Conservation (phyloP, 2,329 filamentous ascomycete genomes). For the Neonectria faginata region DNA sequence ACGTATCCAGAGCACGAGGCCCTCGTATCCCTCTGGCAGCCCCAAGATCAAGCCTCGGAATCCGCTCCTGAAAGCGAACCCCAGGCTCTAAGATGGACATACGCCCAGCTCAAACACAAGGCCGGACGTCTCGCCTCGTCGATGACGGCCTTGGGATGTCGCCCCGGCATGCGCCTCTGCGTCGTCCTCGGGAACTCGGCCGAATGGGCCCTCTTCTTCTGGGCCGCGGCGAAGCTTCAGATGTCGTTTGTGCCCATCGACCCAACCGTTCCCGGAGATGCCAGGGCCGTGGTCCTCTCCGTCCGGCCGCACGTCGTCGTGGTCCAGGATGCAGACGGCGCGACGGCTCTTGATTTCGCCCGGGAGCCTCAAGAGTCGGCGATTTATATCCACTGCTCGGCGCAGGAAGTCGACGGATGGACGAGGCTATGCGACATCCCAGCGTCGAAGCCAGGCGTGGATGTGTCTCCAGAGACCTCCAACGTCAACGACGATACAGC, state of each 20-base stretch:
- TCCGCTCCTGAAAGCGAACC: conserved; percentile 11
- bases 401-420: conserved; percentile 37
- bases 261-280: conserved; percentile 42
- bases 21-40: conserved; percentile 52
- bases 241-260: conserved; percentile 53
- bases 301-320: conserved; percentile 48
- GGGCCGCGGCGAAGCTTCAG: conserved; percentile 51
- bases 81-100: conserved; percentile 48
- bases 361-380: neutral
- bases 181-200: conserved; percentile 52
- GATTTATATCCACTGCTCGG: conserved; percentile 44
- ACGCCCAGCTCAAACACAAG: conserved; percentile 42
- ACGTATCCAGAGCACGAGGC: conserved; percentile 49
- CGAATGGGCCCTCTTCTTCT: conserved; percentile 55
- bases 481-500: conserved; percentile 37
- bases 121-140: conserved; percentile 43
- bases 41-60: conserved; percentile 21
- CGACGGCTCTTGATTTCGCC: conserved; percentile 34
- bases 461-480: neutral
- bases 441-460: neutral
- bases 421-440: conserved; percentile 28
- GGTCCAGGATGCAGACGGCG: conserved; percentile 47
- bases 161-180: conserved; percentile 47
- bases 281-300: conserved; percentile 38
- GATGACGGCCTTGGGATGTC: conserved; percentile 41